Evolutionary conservation across 2,329 filamentous ascomycete species (phyloP).

Genomic region (Pseudogymnoascus sp.): DNA sequence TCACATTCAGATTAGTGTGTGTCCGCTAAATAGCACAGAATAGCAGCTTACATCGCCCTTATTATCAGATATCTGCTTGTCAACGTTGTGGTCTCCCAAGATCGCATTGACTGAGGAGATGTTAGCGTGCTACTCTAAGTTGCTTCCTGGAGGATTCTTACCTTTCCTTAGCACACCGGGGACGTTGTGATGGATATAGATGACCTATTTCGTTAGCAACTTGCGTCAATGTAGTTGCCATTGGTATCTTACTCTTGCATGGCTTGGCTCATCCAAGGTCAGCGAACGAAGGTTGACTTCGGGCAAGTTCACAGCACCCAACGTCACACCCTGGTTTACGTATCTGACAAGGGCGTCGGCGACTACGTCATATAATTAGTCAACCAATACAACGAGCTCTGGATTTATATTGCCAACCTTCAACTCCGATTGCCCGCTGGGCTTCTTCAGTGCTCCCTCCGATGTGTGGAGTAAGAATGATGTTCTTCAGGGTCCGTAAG

Average conservation of each 20-base stretch:
- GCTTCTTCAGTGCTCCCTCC: conserved; percentile 97
- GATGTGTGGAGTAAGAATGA: conserved; percentile 94
- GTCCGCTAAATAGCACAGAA: not conserved
- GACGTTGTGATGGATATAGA: conserved; percentile 95
- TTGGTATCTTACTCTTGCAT: conserved; percentile 59
- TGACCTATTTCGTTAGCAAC: conserved; percentile 47
- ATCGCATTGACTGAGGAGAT: conserved; percentile 73
- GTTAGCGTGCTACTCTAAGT: conserved; percentile 10
- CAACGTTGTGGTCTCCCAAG: conserved; percentile 90
- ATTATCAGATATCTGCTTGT: conserved; percentile 97
- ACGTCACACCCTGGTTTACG: conserved; percentile 88
- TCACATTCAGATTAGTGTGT: conserved; percentile 17
- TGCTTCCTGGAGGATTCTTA: conserved; percentile 30
- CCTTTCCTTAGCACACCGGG: conserved; percentile 86
- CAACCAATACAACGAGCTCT: conserved; percentile 8
- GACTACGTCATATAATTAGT: conserved; percentile 42
- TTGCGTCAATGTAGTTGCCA: not conserved
- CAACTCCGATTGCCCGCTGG: conserved; percentile 88
- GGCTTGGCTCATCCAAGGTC: conserved; percentile 80
- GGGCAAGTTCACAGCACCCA: conserved; percentile 94
- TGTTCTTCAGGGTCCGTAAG: conserved; percentile 75
- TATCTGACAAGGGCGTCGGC: conserved; percentile 82
- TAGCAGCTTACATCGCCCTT: conserved; percentile 66
- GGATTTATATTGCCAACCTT: conserved; percentile 43
- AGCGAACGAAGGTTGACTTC: conserved; percentile 86